A percentile compares a stretch with the other conserved stretches of the same genome.
phyloP scores from a whole-genome alignment of 768 basidiomycete species.

The Mycena chlorophos region DNA sequence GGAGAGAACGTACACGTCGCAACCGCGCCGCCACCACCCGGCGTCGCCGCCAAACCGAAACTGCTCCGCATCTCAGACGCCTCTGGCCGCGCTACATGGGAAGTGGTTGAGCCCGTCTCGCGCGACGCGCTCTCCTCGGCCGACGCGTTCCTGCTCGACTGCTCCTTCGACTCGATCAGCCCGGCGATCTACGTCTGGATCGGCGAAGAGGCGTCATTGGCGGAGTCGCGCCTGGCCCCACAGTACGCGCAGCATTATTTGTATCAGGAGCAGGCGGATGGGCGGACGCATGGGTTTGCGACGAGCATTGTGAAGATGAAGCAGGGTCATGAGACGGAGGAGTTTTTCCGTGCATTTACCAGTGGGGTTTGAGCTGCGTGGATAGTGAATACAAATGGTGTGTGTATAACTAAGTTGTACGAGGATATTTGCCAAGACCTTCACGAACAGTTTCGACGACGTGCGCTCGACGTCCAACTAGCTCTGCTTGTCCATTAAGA shows the following conservation, averaged over 20 bases:
- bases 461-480: not conserved
- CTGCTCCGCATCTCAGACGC: conserved; percentile 50
- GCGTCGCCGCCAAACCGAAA: conserved; percentile 10
- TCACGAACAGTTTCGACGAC: not conserved
- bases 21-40: conserved; percentile 5
- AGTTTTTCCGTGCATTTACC: conserved; percentile 42
- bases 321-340: conserved; percentile 53
- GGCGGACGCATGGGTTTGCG: conserved; percentile 28
- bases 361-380: too few species aligned
- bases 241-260: conserved; percentile 60
- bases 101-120: conserved; percentile 31
- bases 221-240: conserved; percentile 49
- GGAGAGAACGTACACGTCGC: conserved; percentile 34
- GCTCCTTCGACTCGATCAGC: conserved; percentile 32
- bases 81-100: conserved; percentile 41
- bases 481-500: not conserved
- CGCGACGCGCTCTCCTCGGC: conserved; percentile 42
- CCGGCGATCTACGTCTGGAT: conserved; percentile 62
- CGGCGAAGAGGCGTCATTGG: conserved; percentile 47
- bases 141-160: conserved; percentile 56
- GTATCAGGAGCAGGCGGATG: conserved; percentile 34
- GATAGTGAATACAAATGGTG: too few species aligned
- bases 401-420: not conserved
- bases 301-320: conserved; percentile 53
- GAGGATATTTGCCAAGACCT: not conserved